These are phyloP conservation scores for Penicillium diatomitis DNA, from an alignment of 495 filamentous ascomycete genomes.

Conservation along the genomic window DNA sequence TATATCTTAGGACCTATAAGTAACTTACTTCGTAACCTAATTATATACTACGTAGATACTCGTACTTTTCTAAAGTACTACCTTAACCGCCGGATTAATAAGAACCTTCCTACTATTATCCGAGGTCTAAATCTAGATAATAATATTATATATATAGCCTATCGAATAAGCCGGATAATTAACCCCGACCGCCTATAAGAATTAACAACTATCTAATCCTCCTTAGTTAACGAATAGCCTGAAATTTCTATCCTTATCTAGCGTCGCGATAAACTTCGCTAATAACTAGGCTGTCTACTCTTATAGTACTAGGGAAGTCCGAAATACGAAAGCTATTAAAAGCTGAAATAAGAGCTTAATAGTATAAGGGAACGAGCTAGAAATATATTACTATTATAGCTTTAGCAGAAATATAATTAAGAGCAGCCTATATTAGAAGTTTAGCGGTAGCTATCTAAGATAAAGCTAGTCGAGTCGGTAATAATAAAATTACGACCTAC, in stretches of 20 bases:
- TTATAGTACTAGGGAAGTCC: conserved; percentile 13
- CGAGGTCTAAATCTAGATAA: conserved; percentile 22
- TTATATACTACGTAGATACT: conserved; percentile 25
- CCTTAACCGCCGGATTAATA: conserved; percentile 21
- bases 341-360: conserved; percentile 15
- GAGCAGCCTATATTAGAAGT: conserved; percentile 22
- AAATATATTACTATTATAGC: conserved; percentile 17
- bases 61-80: conserved; percentile 29
- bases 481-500: conserved; percentile 11
- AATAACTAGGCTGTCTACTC: conserved; percentile 9
- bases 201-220: conserved; percentile 20
- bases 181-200: conserved; percentile 22
- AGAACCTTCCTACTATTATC: conserved; percentile 23
- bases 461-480: conserved; percentile 8
- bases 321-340: conserved; percentile 18
- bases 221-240: conserved; percentile 19
- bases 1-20: conserved; percentile 19
- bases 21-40: conserved; percentile 25
- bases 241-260: conserved; percentile 13
- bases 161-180: conserved; percentile 23
- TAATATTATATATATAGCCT: conserved; percentile 23
- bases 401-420: conserved; percentile 17
- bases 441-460: conserved; percentile 10
- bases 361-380: conserved; percentile 12
- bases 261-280: conserved; percentile 13